phyloP scores from a whole-genome alignment of 2,329 filamentous ascomycete genomes.

The Fusarium coicis region DNA sequence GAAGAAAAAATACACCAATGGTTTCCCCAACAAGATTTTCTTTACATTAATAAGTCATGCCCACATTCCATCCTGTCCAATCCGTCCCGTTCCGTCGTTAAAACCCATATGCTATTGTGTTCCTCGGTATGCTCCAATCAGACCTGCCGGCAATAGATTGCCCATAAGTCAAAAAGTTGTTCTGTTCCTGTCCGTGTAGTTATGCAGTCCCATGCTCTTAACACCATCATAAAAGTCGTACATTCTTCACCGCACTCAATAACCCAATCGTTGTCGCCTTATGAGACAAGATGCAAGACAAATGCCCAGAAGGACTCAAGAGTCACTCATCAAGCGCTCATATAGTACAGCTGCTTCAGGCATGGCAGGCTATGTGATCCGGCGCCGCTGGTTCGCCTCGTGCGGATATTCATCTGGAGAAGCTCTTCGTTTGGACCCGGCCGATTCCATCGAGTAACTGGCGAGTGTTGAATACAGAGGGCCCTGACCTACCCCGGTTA shows the following conservation, averaged over 20 bases:
- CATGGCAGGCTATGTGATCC: constrained; percentile 42
- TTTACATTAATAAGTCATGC: constrained; percentile 28
- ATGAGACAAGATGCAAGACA: constrained; percentile 10
- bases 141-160: not conserved
- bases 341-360: constrained; percentile 3
- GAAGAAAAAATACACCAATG: not conserved
- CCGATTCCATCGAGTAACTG: constrained; percentile 52
- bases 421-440: constrained; percentile 62
- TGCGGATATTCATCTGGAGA: constrained; percentile 57
- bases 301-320: constrained; percentile 23
- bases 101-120: constrained; percentile 30
- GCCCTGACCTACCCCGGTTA: constrained; percentile 51
- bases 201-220: constrained; percentile 8
- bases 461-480: constrained; percentile 49
- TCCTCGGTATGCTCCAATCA: not conserved
- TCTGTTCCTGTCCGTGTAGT: constrained; percentile 19
- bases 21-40: constrained; percentile 32
- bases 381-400: constrained; percentile 58
- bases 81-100: constrained; percentile 33
- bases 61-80: constrained; percentile 31
- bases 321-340: constrained; percentile 27
- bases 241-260: constrained; percentile 11
- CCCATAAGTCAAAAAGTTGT: not conserved
- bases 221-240: constrained; percentile 16
- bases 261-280: constrained; percentile 12